Evolutionary conservation across 805 yeast genomes (phyloP), one percentile per base, ranked within the genome.

Genomic region (Teunomyces atbi): DNA sequence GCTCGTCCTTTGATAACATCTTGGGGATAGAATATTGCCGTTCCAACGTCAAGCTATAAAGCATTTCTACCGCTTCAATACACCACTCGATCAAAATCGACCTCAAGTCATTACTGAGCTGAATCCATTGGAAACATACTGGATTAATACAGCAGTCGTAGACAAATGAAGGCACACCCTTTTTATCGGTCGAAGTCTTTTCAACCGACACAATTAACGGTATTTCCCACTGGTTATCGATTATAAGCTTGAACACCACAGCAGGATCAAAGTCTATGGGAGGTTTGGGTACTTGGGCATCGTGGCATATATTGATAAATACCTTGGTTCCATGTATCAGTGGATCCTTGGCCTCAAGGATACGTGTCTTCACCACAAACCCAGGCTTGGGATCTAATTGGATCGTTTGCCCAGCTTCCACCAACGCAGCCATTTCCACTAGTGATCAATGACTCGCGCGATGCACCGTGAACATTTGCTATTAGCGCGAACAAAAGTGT

Each of bases 21-120:
- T 87, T 88, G 1, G 97, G 97, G 2, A 79, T 69, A 3, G 80
- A 60, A 40, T 81, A 70, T 43, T 83, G 85, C 44, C 96, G 68
- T 45, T 84, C 86, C 13, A 90, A 69, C 3, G 68, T 63, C 1
- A 82, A 43, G 21, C 56, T 63, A 49, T 64, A 60, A 41, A 73
- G 68, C 48, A 83, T 66, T 60, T 89, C 96, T 3, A 87, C 81
- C 8, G 90, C 78, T 58, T 89, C 96, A 34, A 89, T 61, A 56
- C 96, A 84, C 86, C 96, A 89, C 59, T 89, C 96, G 5, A 86
- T 77, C 41, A 88, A 60, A 11, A 89, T 83, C 40, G 81, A 73
- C 48, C 81, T 72, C 45, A 89, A 71, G 42, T 86, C 86, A 1
- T 66, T 53, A 51, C 83, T 84, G 34, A 74, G 55, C 36, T 77